A percentile compares a stretch with the other conserved stretches of the same genome.
Conservation (phyloP, 2,329 filamentous ascomycete species). For the Leptographium wingfieldii region DNA sequence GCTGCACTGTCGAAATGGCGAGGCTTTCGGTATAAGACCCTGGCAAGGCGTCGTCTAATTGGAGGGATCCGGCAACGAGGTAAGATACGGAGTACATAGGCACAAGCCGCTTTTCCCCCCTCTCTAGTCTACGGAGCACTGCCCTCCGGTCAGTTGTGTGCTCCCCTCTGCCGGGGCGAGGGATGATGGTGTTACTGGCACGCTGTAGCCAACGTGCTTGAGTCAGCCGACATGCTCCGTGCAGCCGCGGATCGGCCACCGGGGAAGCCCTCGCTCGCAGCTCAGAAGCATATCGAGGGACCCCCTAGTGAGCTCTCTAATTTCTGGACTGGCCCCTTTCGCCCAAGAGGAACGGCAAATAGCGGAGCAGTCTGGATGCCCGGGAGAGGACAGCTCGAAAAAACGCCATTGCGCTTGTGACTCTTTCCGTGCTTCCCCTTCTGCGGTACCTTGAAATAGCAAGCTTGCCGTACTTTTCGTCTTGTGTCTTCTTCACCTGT, state of each 20-base stretch:
- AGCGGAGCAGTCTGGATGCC: neutral
- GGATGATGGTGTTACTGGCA: neutral
- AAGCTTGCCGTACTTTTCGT: neutral
- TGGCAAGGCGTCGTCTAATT: too few relatives aligned
- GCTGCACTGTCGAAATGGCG: too few relatives aligned
- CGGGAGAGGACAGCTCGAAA: neutral
- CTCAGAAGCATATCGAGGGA: neutral
- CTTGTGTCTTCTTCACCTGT: neutral
- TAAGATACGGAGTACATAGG: too few relatives aligned
- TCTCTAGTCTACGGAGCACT: too few relatives aligned
- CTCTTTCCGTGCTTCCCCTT: neutral
- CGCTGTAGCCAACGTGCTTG: neutral
- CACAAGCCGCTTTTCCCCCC: too few relatives aligned
- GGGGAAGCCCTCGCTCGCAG: neutral
- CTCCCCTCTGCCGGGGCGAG: neutral
- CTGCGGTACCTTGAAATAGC: neutral
- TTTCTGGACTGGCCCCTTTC: neutral
- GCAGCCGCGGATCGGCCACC: constrained; percentile 10
- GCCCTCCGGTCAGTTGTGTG: neutral
- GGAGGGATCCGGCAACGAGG: too few relatives aligned
- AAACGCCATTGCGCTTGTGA: neutral
- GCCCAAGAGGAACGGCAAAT: constrained; percentile 2
- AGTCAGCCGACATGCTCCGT: constrained; percentile 11
- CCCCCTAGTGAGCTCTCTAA: neutral
- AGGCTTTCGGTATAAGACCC: too few relatives aligned